Conservation (phyloP, 768 basidiomycete genomes). For the Hygrophoropsis aurantiaca region DNA sequence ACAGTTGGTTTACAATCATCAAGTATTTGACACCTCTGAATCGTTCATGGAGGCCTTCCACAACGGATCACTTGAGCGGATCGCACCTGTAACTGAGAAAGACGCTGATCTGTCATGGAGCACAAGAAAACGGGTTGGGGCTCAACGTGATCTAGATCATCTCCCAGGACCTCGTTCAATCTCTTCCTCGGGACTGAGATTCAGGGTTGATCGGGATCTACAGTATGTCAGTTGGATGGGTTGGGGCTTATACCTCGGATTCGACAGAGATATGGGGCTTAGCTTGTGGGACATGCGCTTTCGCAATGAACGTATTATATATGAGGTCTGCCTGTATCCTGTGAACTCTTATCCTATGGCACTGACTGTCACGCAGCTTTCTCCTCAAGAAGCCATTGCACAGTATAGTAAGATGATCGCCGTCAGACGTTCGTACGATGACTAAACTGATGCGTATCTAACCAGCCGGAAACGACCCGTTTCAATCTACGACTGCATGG, state of each 20-base stretch:
- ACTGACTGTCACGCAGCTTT: constrained; percentile 34
- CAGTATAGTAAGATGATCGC: constrained; percentile 44
- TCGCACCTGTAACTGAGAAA: constrained; percentile 30
- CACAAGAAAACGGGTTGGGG: constrained; percentile 40
- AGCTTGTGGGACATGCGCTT: constrained; percentile 61
- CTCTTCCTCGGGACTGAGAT: constrained; percentile 58
- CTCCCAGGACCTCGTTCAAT: constrained; percentile 65
- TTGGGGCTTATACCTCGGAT: constrained; percentile 60
- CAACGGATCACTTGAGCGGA: constrained; percentile 50
- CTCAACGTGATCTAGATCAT: constrained; percentile 56
- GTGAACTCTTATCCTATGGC: not conserved
- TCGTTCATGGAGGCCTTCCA: constrained; percentile 54
- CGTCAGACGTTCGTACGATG: not conserved
- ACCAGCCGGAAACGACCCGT: constrained; percentile 59
- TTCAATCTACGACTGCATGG: constrained; percentile 61
- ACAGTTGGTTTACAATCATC: constrained; percentile 59
- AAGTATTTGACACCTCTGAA: constrained; percentile 47
- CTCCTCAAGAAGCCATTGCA: constrained; percentile 62
- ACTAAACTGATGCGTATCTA: not conserved
- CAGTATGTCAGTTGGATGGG: constrained; percentile 71
- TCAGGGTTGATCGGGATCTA: constrained; percentile 48
- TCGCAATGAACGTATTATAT: constrained; percentile 57
- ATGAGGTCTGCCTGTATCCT: constrained; percentile 41
- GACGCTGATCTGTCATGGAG: constrained; percentile 42
- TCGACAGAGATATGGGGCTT: constrained; percentile 67